Conservation (phyloP, 257 asterid genomes). For the Fraxinus anomala region DNA sequence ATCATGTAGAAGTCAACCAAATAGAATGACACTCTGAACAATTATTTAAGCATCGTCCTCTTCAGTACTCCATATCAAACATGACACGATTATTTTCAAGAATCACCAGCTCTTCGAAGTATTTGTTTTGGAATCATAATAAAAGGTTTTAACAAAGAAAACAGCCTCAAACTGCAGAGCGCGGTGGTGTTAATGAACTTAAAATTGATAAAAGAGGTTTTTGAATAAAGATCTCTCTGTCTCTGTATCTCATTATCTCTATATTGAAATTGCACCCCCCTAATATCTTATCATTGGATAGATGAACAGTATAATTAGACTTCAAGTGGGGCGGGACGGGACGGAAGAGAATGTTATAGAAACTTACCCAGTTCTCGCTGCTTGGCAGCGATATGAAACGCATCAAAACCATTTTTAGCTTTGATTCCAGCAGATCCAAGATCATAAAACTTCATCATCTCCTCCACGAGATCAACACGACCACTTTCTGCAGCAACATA, state of each 20-base stretch:
- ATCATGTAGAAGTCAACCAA: background rate
- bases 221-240: no score
- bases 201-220: background rate
- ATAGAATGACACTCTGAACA: background rate
- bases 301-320: background rate
- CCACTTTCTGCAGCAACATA: constrained; percentile 74
- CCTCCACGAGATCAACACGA: constrained; percentile 52
- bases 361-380: constrained; percentile 60
- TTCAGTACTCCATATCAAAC: background rate
- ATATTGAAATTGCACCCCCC: no score
- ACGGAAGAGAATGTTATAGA: background rate
- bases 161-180: no score
- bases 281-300: no score
- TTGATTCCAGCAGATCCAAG: constrained; percentile 57
- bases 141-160: no score
- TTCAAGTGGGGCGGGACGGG: background rate
- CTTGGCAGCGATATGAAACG: constrained; percentile 81
- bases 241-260: no score
- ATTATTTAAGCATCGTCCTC: no score
- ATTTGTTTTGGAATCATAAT: no score
- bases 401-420: constrained; percentile 73
- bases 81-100: background rate
- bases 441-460: constrained; percentile 55
- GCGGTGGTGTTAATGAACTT: background rate
- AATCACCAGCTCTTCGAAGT: no score